Percentiles rank a stretch among this genome's conserved stretches.
phyloP scores from a whole-genome alignment of 305 asterid genomes.

The Plantago rigida region DNA sequence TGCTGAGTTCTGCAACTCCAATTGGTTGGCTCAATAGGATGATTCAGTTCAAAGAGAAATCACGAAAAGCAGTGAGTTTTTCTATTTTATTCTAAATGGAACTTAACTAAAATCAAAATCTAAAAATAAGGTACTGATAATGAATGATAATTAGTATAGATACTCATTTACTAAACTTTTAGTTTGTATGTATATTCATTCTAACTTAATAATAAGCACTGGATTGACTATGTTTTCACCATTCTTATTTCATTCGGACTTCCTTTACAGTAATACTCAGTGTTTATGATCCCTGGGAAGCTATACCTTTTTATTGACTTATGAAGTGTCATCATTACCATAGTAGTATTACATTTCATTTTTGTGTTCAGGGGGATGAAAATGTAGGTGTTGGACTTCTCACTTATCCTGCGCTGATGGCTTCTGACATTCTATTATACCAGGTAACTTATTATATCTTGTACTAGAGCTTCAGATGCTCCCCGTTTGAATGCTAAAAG shows the following conservation, averaged over 20 bases:
- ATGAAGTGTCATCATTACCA: not conserved
- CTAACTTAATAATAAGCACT: not conserved
- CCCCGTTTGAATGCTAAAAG: conserved; percentile 5
- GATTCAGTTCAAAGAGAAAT: conserved; percentile 95
- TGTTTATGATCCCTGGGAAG: not conserved
- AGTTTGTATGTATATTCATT: not conserved
- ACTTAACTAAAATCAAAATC: too few relatives aligned
- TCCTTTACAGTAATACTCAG: not conserved
- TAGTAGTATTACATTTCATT: conserved; percentile 3
- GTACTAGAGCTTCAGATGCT: conserved; percentile 2
- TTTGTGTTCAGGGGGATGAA: conserved; percentile 64
- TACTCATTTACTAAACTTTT: too few relatives aligned
- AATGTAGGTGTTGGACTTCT: conserved; percentile 89
- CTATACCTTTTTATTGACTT: not conserved
- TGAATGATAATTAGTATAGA: too few relatives aligned
- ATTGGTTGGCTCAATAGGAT: conserved; percentile 92
- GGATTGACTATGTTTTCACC: not conserved
- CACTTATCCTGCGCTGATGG: conserved; percentile 94
- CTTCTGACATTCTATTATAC: conserved; percentile 89
- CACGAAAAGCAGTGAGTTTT: conserved; percentile 67
- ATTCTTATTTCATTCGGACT: not conserved
- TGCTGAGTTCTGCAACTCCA: conserved; percentile 80
- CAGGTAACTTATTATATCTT: conserved; percentile 45
- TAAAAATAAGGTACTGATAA: not conserved
- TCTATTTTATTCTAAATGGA: too few relatives aligned